phyloP scores from a whole-genome alignment of 495 filamentous ascomycete species.

The Delitschia confertaspora region DNA sequence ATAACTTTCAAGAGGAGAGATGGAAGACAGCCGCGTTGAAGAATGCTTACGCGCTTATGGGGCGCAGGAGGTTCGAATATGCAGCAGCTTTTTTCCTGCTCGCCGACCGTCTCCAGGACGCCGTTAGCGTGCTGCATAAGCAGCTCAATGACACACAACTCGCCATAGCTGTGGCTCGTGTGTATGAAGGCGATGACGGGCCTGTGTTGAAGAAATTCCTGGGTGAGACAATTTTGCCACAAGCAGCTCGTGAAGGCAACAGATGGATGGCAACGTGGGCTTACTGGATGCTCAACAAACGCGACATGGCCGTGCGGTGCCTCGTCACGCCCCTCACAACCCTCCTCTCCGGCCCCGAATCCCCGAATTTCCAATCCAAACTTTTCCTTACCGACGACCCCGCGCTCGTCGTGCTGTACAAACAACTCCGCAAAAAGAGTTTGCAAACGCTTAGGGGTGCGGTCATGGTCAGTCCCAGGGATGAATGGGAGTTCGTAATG shows the following conservation, averaged over 20 bases:
- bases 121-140: conserved; percentile 72
- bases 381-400: conserved; percentile 86
- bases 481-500: conserved; percentile 83
- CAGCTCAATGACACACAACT: conserved; percentile 84
- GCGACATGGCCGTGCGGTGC: conserved; percentile 79
- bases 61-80: conserved; percentile 87
- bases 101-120: conserved; percentile 75
- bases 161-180: conserved; percentile 78
- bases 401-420: conserved; percentile 75
- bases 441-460: conserved; percentile 78
- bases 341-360: conserved; percentile 51
- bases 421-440: conserved; percentile 75
- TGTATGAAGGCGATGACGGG: conserved; percentile 80
- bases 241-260: conserved; percentile 73
- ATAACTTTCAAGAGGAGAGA: conserved; percentile 76
- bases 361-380: conserved; percentile 58
- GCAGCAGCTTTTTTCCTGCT: conserved; percentile 94
- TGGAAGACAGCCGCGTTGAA: conserved; percentile 91
- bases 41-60: conserved; percentile 94
- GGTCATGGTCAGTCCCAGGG: conserved; percentile 65
- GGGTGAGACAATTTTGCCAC: conserved; percentile 66
- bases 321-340: conserved; percentile 73
- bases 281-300: conserved; percentile 80
- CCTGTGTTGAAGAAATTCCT: conserved; percentile 65
- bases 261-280: conserved; percentile 95